Evolutionary conservation across 768 basidiomycete species (phyloP), one percentile per base, ranked within the genome.

Genomic region (Kwoniella bestiolae): DNA sequence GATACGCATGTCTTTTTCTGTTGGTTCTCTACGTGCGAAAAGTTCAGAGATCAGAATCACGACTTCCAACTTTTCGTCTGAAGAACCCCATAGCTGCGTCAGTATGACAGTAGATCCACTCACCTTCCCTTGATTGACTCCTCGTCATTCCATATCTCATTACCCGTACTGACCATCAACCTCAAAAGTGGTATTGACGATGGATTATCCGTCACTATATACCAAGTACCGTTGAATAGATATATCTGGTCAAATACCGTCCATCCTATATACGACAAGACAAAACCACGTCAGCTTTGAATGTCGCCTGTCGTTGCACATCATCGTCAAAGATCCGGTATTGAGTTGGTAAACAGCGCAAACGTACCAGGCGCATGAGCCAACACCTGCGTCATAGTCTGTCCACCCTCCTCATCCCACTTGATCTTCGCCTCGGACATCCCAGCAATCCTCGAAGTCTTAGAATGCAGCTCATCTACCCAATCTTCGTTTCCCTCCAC

Each of bases 241-340:
- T 91, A 95, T 9, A 95, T 84, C 61, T 85, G 86, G 82, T 94
- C 91, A 66, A 93, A 88, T 56, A 94, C 87, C 1, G 92, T 91
- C 93, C 92, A 96, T 32, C 93, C 92, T 93, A 75, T 28, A 34
- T n/a, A 4, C 14, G 5, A 32, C 4, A 47, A 1, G n/a, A 3
- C 9, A 2, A 47, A 21, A 21, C 12, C n/a, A 11, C 9, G 49
- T 38, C 29, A 62, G 9, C 12, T 34, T 11, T 38, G 56, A 23
- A 41, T 23, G 8, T 21, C 47, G 8, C 21, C 47, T 2, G n/a
- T 26, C n/a, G 16, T 21, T 35, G n/a, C 14, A 56, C 14, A 34
- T 12, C 31, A 35, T 5, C 34, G 9, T 38, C 35, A n/a, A 28
- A 16, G 4, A 2, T 55, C 31, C 50, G 3, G 23, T 25, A 5